phyloP scores from a whole-genome alignment of 192 early-diverging fungal species.

The Linnemannia exigua region DNA sequence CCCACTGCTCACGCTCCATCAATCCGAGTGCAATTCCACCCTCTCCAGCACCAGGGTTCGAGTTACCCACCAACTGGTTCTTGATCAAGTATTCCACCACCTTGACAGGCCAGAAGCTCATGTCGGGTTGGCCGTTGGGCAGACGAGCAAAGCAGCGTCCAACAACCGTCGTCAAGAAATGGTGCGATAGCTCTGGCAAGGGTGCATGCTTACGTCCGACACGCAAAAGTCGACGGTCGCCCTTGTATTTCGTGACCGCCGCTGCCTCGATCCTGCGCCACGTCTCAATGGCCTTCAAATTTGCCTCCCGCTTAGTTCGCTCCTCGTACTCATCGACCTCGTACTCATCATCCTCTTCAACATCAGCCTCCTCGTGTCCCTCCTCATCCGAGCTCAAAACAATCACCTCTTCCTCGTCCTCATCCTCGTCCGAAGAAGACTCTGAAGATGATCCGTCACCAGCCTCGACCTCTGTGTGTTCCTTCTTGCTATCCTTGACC shows the following conservation, averaged over 20 bases:
- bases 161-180: slow-evolving; percentile 50
- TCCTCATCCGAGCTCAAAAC: slow-evolving; percentile 42
- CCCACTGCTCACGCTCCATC: slow-evolving; percentile 62
- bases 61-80: slow-evolving; percentile 53
- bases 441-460: slow-evolving; percentile 46
- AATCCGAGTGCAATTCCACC: slow-evolving; percentile 53
- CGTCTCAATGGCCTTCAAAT: slow-evolving; percentile 15
- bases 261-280: slow-evolving; percentile 36
- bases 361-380: slow-evolving; percentile 20
- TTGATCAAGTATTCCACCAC: slow-evolving; percentile 57
- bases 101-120: slow-evolving; percentile 58
- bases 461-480: slow-evolving; percentile 4
- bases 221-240: slow-evolving; percentile 25
- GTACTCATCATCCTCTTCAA: slow-evolving; percentile 40
- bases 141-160: slow-evolving; percentile 44
- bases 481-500: slow-evolving; percentile 7
- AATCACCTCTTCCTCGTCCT: slow-evolving; percentile 35
- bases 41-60: slow-evolving; percentile 53
- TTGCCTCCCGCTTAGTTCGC: slow-evolving; percentile 16
- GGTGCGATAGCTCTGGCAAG: slow-evolving; percentile 57
- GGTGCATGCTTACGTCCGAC: slow-evolving; percentile 32
- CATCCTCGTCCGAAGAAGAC: slow-evolving; percentile 49
- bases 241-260: slow-evolving; percentile 30
- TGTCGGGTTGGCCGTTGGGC: slow-evolving; percentile 47
- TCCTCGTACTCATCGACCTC: slow-evolving; percentile 32